phyloP scores from a whole-genome alignment of 495 filamentous ascomycete genomes.

The Hypoxylon fuscum region DNA sequence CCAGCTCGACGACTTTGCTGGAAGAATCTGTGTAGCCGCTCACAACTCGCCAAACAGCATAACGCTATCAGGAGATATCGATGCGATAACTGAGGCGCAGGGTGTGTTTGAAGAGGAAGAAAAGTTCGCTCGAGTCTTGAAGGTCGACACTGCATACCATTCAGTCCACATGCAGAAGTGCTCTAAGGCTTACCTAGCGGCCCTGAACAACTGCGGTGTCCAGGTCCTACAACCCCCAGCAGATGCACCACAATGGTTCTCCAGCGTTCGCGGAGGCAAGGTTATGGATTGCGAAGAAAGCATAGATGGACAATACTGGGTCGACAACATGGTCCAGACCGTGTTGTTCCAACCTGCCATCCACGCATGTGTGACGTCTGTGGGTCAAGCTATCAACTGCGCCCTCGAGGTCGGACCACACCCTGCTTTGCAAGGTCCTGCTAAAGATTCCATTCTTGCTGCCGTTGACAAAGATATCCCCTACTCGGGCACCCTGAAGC shows the following conservation, averaged over 20 bases:
- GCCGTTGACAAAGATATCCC: conserved; percentile 27
- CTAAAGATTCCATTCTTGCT: conserved; percentile 28
- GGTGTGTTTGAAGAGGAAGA: conserved; percentile 53
- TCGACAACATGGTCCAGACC: conserved; percentile 54
- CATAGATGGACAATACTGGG: conserved; percentile 51
- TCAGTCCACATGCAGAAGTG: conserved; percentile 57
- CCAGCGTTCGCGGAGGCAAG: conserved; percentile 7
- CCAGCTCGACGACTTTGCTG: background rate
- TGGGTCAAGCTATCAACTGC: conserved; percentile 1
- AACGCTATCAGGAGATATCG: conserved; percentile 28
- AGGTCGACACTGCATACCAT: conserved; percentile 63
- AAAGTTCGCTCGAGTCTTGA: conserved; percentile 53
- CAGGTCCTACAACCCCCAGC: conserved; percentile 5
- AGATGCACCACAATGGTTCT: conserved; percentile 21
- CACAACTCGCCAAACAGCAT: background rate
- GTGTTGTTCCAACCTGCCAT: conserved; percentile 60
- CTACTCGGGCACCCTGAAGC: conserved; percentile 36
- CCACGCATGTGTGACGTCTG: conserved; percentile 23
- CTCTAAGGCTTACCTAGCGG: conserved; percentile 47
- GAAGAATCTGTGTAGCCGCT: conserved; percentile 1
- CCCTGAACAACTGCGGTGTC: conserved; percentile 4
- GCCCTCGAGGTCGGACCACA: conserved; percentile 63
- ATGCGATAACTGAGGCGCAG: conserved; percentile 43
- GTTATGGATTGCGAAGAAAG: conserved; percentile 28
- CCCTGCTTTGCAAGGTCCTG: conserved; percentile 55